Evolutionary conservation across 495 filamentous ascomycete genomes (phyloP).

Genomic region (Penicillium canescens): DNA sequence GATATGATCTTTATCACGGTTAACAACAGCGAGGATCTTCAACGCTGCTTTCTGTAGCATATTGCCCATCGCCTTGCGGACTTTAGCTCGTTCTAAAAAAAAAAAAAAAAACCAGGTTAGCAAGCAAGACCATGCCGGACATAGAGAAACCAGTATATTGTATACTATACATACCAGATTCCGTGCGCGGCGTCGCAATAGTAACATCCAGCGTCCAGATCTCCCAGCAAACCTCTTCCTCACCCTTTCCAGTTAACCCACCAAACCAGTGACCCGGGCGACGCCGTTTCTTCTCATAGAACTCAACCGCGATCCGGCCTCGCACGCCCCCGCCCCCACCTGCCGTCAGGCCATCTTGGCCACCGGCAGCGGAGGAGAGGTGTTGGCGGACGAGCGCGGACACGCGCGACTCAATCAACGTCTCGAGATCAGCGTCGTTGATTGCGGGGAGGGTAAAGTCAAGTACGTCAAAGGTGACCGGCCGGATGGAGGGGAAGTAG

Average conservation of each 20-base stretch:
- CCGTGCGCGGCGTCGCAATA: conserved; percentile 82
- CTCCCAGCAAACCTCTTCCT: conserved; percentile 97
- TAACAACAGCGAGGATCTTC: conserved; percentile 84
- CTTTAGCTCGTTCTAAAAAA: conserved; percentile 73
- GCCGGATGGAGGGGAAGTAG: conserved; percentile 84
- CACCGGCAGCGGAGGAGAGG: conserved; percentile 46
- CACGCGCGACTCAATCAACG: conserved; percentile 85
- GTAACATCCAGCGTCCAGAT: conserved; percentile 91
- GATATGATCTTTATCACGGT: conserved; percentile 91
- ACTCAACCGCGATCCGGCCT: conserved; percentile 83
- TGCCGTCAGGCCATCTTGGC: conserved; percentile 49
- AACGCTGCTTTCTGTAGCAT: conserved; percentile 81
- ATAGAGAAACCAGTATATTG: not conserved
- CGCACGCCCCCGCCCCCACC: conserved; percentile 51
- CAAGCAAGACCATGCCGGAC: not conserved
- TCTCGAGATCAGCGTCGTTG: conserved; percentile 85
- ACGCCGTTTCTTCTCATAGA: conserved; percentile 87
- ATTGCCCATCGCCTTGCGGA: conserved; percentile 82
- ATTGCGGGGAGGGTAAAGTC: conserved; percentile 89
- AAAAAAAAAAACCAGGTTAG: conserved; percentile 1
- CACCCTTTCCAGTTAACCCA: conserved; percentile 58
- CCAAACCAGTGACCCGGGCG: conserved; percentile 73
- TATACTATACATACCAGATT: conserved; percentile 63
- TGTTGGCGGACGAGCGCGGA: conserved; percentile 68
- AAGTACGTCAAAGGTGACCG: conserved; percentile 85